phyloP scores from a whole-genome alignment of 192 early-diverging fungal species.

The Linderina pennispora region DNA sequence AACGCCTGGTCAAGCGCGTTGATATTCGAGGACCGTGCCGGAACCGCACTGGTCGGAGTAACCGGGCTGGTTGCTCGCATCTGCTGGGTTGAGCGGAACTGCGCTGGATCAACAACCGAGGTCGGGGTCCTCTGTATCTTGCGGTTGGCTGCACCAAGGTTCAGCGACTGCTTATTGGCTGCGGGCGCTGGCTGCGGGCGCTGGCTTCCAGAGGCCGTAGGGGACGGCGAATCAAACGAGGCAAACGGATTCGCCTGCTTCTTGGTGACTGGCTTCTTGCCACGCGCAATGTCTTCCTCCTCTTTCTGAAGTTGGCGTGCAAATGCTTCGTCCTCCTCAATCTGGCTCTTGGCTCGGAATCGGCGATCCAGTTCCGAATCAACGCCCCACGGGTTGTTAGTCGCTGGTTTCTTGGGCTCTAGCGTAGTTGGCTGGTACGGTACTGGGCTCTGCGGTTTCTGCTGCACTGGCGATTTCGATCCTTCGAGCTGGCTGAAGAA shows the following conservation, averaged over 20 bases:
- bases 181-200: neutral
- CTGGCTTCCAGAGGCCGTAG: slow-evolving; percentile 1
- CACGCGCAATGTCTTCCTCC: slow-evolving; percentile 28
- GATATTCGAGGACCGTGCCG: slow-evolving; percentile 4
- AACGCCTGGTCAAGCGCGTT: slow-evolving; percentile 31
- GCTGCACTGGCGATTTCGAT: neutral
- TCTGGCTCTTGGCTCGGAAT: slow-evolving; percentile 50
- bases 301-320: slow-evolving; percentile 79
- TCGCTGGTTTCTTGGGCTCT: slow-evolving; percentile 20
- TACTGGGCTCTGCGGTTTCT: neutral
- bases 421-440: too few species aligned
- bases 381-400: slow-evolving; percentile 42
- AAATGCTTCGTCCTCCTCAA: slow-evolving; percentile 71
- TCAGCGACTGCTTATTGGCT: slow-evolving; percentile 24
- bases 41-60: neutral
- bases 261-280: neutral
- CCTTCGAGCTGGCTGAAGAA: too few species aligned
- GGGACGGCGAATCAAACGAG: slow-evolving; percentile 9
- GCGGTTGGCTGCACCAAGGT: slow-evolving; percentile 26
- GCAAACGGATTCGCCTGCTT: slow-evolving; percentile 10
- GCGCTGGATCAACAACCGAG: slow-evolving; percentile 36
- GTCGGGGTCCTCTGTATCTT: slow-evolving; percentile 19
- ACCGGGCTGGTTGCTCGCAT: slow-evolving; percentile 13
- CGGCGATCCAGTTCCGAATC: slow-evolving; percentile 40
- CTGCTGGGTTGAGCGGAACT: slow-evolving; percentile 42